Conservation (phyloP, 345 rosid species). For the Gossypium anomalum region DNA sequence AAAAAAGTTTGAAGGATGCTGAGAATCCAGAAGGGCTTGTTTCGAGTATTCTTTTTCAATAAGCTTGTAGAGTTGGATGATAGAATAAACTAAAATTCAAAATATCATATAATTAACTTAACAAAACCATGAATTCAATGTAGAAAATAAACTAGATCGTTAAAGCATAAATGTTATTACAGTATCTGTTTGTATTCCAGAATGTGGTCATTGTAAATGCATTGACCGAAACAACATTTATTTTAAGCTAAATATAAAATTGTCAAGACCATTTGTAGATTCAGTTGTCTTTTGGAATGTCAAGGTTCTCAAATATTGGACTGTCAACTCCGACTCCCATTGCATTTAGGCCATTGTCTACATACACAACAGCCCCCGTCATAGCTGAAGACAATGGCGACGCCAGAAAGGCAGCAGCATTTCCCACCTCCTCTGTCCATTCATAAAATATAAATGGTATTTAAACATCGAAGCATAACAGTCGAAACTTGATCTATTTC, state of each 20-base stretch:
- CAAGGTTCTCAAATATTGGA: slow-evolving; percentile 65
- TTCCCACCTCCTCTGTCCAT: slow-evolving; percentile 86
- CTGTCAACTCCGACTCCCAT: slow-evolving; percentile 95
- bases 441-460: neutral
- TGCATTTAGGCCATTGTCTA: slow-evolving; percentile 91
- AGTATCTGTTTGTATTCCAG: slow-evolving; percentile 9
- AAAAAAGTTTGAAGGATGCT: too few species aligned
- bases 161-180: neutral
- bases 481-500: neutral
- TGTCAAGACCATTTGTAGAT: neutral
- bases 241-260: neutral
- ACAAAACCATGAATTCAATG: too few species aligned
- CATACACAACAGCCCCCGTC: slow-evolving; percentile 80
- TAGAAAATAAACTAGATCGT: neutral
- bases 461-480: neutral
- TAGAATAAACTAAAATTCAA: too few species aligned
- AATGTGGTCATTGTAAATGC: neutral
- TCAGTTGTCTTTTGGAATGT: slow-evolving; percentile 44
- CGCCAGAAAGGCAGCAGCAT: slow-evolving; percentile 85
- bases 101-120: too few species aligned
- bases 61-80: too few species aligned
- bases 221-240: neutral
- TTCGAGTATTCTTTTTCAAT: too few species aligned
- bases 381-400: slow-evolving; percentile 94
- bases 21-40: too few species aligned